Evolutionary conservation across 1,284 basidiomycete genomes (phyloP), one percentile per base, ranked within the genome.

Genomic region (Cutaneotrichosporon spelunceum): DNA sequence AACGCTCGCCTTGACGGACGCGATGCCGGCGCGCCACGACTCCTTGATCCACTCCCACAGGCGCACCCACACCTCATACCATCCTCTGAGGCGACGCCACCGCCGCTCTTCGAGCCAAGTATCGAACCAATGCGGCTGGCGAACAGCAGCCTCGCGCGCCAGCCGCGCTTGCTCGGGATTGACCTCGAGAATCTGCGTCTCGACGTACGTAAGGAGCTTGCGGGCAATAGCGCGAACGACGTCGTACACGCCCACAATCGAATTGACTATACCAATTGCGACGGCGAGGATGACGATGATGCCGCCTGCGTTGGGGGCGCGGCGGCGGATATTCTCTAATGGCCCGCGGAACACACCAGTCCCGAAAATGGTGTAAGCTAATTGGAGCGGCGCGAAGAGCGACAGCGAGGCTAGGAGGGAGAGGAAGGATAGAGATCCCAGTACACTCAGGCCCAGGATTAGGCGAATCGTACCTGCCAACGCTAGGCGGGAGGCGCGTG

Each of bases 361-460:
- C 0, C 71, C 70, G 13, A 74, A 67, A n/a, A 78, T 52, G 9
- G 71, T 70, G 63, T 78, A 75, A 26, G 69, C 62, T 7, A 78
- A 49, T 48, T 79, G 75, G 1, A 78, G 64, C 1, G 76, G 77
- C 9, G 70, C 74, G 53, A 78, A 74, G 30, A 79, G 64, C 1
- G 70, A 71, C 10, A 76, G 59, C 1, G 68, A 70, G 26, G 75
- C 63, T 10, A 78, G 61, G 10, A 79, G 66, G 4, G 73, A 72
- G 29, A 77, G 56, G 62, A 77, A 78, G 8, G 72, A 74, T 16
- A 77, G 63, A 5, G 71, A 71, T 4, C 78, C 78, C 39, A 79
- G 63, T 23, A 78, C 66, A 7, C 74, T 69, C n/a, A 79, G 58
- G 14, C 78, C 78, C 21, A 79, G 67, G 23, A 77, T 60, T 56